A percentile compares a stretch with the other conserved stretches of the same genome.
These are phyloP conservation scores for Combretum micranthum DNA, from an alignment of 345 rosid genomes.

Conservation along the genomic window DNA sequence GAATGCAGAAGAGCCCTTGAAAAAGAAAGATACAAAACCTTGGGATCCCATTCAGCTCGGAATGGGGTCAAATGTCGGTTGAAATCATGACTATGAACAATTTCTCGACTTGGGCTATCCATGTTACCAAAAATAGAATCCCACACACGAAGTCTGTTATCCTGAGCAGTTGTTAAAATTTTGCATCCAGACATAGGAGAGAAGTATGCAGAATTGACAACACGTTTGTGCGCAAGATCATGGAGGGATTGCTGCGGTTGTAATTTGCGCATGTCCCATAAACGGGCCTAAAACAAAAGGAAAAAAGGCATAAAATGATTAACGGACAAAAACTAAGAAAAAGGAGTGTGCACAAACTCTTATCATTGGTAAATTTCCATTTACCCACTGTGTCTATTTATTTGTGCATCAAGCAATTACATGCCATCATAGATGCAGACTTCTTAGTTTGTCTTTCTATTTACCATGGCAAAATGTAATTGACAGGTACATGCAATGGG, in stretches of 20 bases:
- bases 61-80: constrained; percentile 89
- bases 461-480: too few species aligned
- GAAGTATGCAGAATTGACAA: constrained; percentile 95
- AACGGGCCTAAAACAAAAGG: constrained; percentile 59
- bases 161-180: constrained; percentile 85
- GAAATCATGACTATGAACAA: constrained; percentile 96
- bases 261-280: constrained; percentile 88
- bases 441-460: too few species aligned
- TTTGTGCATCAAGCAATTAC: too few species aligned
- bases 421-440: too few species aligned
- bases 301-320: background rate
- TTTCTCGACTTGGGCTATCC: constrained; percentile 89
- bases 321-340: too few species aligned
- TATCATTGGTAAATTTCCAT: too few species aligned
- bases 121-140: constrained; percentile 80
- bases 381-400: too few species aligned
- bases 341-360: too few species aligned
- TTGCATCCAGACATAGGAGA: constrained; percentile 82
- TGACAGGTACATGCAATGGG: too few species aligned
- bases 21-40: constrained; percentile 33
- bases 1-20: background rate
- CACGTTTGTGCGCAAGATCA: constrained; percentile 70
- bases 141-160: constrained; percentile 86
- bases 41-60: constrained; percentile 99
- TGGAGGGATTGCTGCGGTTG: constrained; percentile 51